phyloP scores from a whole-genome alignment of 805 yeast species.

The Metschnikowia vanudenii region DNA sequence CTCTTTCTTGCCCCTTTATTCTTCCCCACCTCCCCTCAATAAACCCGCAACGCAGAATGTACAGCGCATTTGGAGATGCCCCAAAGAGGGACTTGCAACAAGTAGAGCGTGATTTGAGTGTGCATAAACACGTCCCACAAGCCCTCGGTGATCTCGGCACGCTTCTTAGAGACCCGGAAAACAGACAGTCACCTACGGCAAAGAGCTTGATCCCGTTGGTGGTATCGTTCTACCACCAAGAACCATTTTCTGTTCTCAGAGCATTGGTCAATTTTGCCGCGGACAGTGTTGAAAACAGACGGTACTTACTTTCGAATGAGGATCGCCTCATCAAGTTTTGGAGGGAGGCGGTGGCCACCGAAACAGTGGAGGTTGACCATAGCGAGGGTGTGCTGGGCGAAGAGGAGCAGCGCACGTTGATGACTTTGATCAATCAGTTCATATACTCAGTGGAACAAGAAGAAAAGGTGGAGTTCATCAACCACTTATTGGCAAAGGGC shows the following conservation, averaged over 20 bases:
- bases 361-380: slow-evolving; percentile 2
- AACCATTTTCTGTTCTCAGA: slow-evolving; percentile 24
- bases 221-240: slow-evolving; percentile 9
- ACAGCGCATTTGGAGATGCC: neutral
- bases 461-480: slow-evolving; percentile 20
- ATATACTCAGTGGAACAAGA: slow-evolving; percentile 26
- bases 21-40: no score
- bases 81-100: slow-evolving; percentile 1
- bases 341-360: slow-evolving; percentile 1
- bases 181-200: slow-evolving; percentile 16
- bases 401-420: slow-evolving; percentile 14
- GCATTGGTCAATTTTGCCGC: slow-evolving; percentile 38
- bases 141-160: slow-evolving; percentile 15
- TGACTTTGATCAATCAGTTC: slow-evolving; percentile 34
- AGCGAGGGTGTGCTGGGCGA: slow-evolving; percentile 2
- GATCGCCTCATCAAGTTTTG: slow-evolving; percentile 13
- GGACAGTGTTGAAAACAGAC: slow-evolving; percentile 28
- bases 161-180: slow-evolving; percentile 22
- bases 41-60: no score
- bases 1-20: no score
- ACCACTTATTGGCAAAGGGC: neutral
- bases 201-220: slow-evolving; percentile 12
- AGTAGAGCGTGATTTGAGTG: slow-evolving; percentile 1
- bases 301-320: slow-evolving; percentile 5
- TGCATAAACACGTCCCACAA: neutral